A percentile compares a stretch with the other conserved stretches of the same genome.
Evolutionary conservation across 2,329 filamentous ascomycete genomes (phyloP).

Genomic region (Sporothrix luriei): DNA sequence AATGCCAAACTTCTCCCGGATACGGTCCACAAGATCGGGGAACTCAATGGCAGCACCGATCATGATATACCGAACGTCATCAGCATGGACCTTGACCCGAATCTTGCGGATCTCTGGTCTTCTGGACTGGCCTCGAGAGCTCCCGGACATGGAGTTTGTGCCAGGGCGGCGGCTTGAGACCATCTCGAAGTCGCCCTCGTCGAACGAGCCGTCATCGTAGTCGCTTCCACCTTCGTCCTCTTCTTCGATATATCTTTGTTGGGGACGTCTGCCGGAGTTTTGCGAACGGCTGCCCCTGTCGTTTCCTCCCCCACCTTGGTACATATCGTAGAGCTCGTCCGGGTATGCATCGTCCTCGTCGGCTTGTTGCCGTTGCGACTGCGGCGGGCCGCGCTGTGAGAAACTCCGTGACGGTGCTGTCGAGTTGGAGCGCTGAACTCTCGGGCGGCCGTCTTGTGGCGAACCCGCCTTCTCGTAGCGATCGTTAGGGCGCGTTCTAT

Average conservation of each 20-base stretch:
- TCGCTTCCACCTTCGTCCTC: conserved; percentile 76
- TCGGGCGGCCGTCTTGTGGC: conserved; percentile 48
- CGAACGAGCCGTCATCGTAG: conserved; percentile 69
- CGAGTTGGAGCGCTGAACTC: conserved; percentile 49
- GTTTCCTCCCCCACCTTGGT: conserved; percentile 48
- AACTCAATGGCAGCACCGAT: conserved; percentile 73
- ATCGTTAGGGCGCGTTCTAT: conserved; percentile 55
- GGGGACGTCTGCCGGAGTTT: conserved; percentile 43
- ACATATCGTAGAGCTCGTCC: conserved; percentile 71
- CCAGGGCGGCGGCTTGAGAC: conserved; percentile 58
- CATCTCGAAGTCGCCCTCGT: conserved; percentile 81
- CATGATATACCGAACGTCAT: conserved; percentile 92
- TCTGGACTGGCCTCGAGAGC: conserved; percentile 58
- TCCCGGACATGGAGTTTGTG: conserved; percentile 52
- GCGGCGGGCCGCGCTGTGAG: conserved; percentile 46
- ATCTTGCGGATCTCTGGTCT: conserved; percentile 73
- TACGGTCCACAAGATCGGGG: conserved; percentile 73
- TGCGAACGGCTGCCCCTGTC: conserved; percentile 48
- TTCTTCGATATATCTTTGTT: conserved; percentile 72
- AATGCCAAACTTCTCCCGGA: conserved; percentile 85
- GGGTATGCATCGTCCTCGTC: conserved; percentile 66
- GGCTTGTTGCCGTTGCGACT: conserved; percentile 42
- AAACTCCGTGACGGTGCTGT: conserved; percentile 51
- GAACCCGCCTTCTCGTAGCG: conserved; percentile 58
- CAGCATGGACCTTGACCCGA: conserved; percentile 86